Conservation (phyloP, 306 rosid genomes). For the Dalbergia oliveri region DNA sequence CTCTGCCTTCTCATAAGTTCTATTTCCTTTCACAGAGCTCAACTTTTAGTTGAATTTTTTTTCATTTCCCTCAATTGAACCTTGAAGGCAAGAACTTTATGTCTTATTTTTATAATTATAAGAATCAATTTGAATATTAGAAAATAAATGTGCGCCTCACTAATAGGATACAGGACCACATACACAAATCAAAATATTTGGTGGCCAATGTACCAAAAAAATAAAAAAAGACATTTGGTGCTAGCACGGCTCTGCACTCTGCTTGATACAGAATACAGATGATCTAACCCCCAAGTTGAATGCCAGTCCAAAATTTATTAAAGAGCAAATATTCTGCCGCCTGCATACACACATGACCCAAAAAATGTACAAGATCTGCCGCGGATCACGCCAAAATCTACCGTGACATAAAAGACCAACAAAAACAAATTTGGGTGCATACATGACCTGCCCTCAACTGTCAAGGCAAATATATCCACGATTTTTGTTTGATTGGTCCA, state of each 20-base stretch:
- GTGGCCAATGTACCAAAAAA: background rate
- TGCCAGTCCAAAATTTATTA: conserved; percentile 33
- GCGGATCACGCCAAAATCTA: conserved; percentile 37
- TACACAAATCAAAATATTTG: background rate
- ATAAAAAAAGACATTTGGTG: background rate
- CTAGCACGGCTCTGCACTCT: background rate
- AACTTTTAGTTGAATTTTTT: too few relatives aligned
- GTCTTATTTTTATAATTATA: too few relatives aligned
- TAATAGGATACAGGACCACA: conserved; percentile 47
- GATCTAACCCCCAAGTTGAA: background rate
- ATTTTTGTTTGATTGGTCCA: conserved; percentile 10
- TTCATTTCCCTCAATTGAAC: too few relatives aligned
- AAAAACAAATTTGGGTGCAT: conserved; percentile 13
- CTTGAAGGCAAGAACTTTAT: too few relatives aligned
- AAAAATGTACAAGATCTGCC: conserved; percentile 23
- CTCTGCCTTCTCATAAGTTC: too few relatives aligned
- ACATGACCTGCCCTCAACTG: background rate
- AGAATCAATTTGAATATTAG: too few relatives aligned
- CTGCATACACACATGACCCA: background rate
- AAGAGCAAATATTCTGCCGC: conserved; percentile 22
- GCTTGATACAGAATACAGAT: background rate
- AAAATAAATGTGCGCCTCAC: background rate
- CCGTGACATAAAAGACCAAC: background rate
- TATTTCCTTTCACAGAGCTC: too few relatives aligned
- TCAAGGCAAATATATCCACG: conserved; percentile 17